These are phyloP conservation scores for Blastobotrys parvus DNA, from an alignment of 805 yeast species.

Conservation along the genomic window DNA sequence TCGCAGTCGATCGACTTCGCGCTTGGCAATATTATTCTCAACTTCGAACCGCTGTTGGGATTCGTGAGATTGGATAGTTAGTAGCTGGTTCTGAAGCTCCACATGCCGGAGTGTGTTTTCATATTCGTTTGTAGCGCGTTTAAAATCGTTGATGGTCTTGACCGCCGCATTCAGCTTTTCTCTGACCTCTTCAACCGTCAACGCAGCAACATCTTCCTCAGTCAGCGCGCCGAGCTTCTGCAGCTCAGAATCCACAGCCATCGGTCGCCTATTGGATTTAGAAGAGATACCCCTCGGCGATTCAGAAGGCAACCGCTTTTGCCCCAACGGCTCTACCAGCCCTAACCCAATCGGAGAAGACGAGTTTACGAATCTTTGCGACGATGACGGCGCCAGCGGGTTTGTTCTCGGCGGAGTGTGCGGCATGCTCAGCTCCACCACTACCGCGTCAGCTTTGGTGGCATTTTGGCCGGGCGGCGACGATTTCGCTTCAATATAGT, in stretches of 20 bases:
- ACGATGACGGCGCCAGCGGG: background rate
- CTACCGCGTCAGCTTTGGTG: background rate
- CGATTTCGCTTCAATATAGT: too few relatives aligned
- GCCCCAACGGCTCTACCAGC: too few relatives aligned
- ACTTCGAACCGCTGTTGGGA: constrained; percentile 40
- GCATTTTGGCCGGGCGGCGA: too few relatives aligned
- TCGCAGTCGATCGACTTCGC: constrained; percentile 39
- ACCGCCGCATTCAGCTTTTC: background rate
- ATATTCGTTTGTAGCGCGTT: background rate
- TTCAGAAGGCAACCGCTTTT: too few relatives aligned
- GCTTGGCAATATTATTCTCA: constrained; percentile 36
- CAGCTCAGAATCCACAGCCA: too few relatives aligned
- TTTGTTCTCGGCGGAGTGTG: background rate
- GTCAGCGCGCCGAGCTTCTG: too few relatives aligned
- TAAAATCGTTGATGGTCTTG: background rate
- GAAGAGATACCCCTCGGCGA: too few relatives aligned
- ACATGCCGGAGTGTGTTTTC: constrained; percentile 13
- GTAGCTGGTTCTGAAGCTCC: constrained; percentile 33
- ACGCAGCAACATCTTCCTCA: background rate
- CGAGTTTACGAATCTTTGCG: background rate
- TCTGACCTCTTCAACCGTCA: background rate
- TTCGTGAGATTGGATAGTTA: constrained; percentile 37
- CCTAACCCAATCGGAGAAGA: background rate
- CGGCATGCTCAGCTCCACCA: background rate
- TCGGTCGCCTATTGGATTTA: too few relatives aligned